Conservation (phyloP, 1,284 basidiomycete genomes). For the Boletus albobrunnescens region DNA sequence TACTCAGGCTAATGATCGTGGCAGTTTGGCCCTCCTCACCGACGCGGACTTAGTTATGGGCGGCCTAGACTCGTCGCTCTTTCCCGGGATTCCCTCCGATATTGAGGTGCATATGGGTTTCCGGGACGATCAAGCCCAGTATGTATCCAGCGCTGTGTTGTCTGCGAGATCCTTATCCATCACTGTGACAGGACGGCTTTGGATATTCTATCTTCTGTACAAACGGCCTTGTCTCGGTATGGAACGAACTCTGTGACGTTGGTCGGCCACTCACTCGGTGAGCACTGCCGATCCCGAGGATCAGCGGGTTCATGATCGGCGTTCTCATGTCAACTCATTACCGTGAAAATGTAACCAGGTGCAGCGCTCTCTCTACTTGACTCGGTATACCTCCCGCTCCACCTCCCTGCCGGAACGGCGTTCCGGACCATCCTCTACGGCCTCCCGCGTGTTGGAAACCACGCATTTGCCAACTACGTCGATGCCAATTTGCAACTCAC, state of each 20-base stretch:
- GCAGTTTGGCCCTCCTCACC: slow-evolving; percentile 48
- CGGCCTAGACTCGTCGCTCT: slow-evolving; percentile 43
- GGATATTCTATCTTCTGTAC: slow-evolving; percentile 46
- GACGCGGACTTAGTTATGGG: slow-evolving; percentile 44
- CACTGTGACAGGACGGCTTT: slow-evolving; percentile 41
- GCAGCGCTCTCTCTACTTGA: slow-evolving; percentile 53
- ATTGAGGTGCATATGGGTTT: slow-evolving; percentile 60
- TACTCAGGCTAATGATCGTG: neutral
- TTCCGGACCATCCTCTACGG: slow-evolving; percentile 44
- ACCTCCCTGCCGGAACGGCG: slow-evolving; percentile 33
- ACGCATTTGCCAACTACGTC: slow-evolving; percentile 55
- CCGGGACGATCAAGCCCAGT: slow-evolving; percentile 50
- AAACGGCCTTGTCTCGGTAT: slow-evolving; percentile 39
- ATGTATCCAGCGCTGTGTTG: slow-evolving; percentile 8
- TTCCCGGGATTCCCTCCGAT: slow-evolving; percentile 50
- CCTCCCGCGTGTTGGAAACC: slow-evolving; percentile 63
- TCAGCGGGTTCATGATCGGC: slow-evolving; percentile 1
- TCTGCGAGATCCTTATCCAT: neutral
- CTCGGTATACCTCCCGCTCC: slow-evolving; percentile 36
- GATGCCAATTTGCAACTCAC: slow-evolving; percentile 43
- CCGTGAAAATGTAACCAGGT: slow-evolving; percentile 17
- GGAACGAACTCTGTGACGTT: slow-evolving; percentile 42
- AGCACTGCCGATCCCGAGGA: slow-evolving; percentile 4
- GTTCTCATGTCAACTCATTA: neutral
- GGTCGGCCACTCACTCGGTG: slow-evolving; percentile 56